phyloP scores from a whole-genome alignment of 169 alveolate species.

The Plasmodium coatneyi region DNA sequence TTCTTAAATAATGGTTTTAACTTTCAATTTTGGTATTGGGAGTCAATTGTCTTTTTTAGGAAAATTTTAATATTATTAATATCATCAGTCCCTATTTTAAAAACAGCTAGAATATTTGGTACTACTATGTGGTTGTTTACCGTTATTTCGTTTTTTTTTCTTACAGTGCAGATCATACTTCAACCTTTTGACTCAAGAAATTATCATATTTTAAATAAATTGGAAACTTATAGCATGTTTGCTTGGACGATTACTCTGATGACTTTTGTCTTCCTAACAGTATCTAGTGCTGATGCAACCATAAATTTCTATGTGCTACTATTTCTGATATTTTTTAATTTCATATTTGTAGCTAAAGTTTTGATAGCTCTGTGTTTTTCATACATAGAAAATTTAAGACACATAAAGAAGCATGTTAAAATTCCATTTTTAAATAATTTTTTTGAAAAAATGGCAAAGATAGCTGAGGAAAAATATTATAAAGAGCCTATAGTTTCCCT shows the following conservation, averaged over 20 bases:
- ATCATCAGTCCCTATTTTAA: constrained; percentile 82
- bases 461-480: constrained; percentile 74
- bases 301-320: constrained; percentile 49
- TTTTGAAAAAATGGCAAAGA: constrained; percentile 75
- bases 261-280: constrained; percentile 71
- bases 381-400: constrained; percentile 77
- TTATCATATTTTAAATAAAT: constrained; percentile 84
- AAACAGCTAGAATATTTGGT: constrained; percentile 80
- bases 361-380: constrained; percentile 72
- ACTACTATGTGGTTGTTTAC: constrained; percentile 86
- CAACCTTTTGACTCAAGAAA: constrained; percentile 89
- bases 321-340: constrained; percentile 71
- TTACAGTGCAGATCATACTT: constrained; percentile 81
- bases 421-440: constrained; percentile 76
- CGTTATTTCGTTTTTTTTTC: constrained; percentile 82
- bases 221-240: constrained; percentile 88
- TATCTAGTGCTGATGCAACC: constrained; percentile 65
- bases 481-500: constrained; percentile 78
- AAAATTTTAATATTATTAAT: constrained; percentile 85
- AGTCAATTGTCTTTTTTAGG: constrained; percentile 86
- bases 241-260: constrained; percentile 86
- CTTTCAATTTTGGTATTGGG: constrained; percentile 89
- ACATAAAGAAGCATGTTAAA: constrained; percentile 59
- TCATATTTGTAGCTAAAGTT: constrained; percentile 76
- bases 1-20: constrained; percentile 88